These are phyloP conservation scores for Scheffersomyces stambukii DNA, from an alignment of 1,139 yeast species.

Conservation along the genomic window DNA sequence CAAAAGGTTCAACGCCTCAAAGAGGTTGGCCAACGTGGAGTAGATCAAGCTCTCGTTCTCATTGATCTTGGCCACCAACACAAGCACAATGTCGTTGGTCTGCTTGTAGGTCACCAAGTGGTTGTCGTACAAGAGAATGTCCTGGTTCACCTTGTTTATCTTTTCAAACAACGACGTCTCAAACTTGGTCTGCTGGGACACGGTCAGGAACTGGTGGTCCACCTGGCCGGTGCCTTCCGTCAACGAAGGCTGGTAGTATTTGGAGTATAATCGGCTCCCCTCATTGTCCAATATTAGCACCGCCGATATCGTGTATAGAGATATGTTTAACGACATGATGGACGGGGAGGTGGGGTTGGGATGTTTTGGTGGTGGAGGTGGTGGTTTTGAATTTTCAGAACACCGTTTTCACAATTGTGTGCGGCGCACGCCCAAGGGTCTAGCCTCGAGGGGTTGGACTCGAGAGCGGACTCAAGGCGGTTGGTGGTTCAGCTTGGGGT, in stretches of 20 bases:
- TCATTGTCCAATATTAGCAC: slow-evolving; percentile 75
- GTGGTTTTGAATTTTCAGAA: too few species aligned
- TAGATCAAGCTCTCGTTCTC: slow-evolving; percentile 86
- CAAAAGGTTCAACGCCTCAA: slow-evolving; percentile 76
- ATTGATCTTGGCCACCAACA: slow-evolving; percentile 66
- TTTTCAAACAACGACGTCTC: slow-evolving; percentile 71
- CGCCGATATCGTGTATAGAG: slow-evolving; percentile 77
- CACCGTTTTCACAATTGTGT: too few species aligned
- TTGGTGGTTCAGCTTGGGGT: too few species aligned
- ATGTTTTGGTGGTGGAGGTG: too few species aligned
- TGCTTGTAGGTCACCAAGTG: slow-evolving; percentile 82
- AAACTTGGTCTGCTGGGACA: slow-evolving; percentile 68
- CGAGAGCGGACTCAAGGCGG: too few species aligned
- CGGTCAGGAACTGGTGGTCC: slow-evolving; percentile 29
- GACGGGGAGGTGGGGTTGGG: neutral
- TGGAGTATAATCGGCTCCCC: slow-evolving; percentile 78
- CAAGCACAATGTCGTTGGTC: slow-evolving; percentile 67
- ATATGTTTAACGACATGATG: slow-evolving; percentile 53
- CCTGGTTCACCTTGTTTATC: slow-evolving; percentile 76
- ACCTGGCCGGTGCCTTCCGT: slow-evolving; percentile 11
- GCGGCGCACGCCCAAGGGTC: too few species aligned
- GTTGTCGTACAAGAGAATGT: slow-evolving; percentile 74
- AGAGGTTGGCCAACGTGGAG: slow-evolving; percentile 72
- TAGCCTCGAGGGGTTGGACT: too few species aligned
- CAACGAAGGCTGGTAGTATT: slow-evolving; percentile 60